phyloP scores from a whole-genome alignment of 2,329 filamentous ascomycete species.

The Pseudocercospora ulei region DNA sequence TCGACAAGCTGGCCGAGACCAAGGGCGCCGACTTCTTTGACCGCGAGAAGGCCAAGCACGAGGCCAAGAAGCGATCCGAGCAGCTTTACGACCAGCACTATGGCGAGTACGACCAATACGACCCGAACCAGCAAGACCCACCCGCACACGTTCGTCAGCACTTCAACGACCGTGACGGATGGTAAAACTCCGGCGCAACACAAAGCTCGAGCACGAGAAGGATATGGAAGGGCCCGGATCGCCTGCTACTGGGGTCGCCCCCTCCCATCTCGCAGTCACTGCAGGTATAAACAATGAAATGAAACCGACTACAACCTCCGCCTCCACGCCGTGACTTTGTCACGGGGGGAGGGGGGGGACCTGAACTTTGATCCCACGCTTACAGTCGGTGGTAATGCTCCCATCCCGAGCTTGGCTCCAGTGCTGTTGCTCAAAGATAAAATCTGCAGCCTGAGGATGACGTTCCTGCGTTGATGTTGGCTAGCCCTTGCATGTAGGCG shows the following conservation, averaged over 20 bases:
- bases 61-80: slow-evolving; percentile 40
- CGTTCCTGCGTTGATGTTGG: too few species aligned
- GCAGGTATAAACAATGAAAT: slow-evolving; percentile 2
- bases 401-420: too few species aligned
- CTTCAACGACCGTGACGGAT: slow-evolving; percentile 25
- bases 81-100: slow-evolving; percentile 45
- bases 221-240: too few species aligned
- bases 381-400: too few species aligned
- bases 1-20: slow-evolving; percentile 61
- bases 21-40: slow-evolving; percentile 45
- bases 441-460: too few species aligned
- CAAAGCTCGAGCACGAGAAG: not conserved
- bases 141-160: slow-evolving; percentile 31
- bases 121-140: slow-evolving; percentile 38
- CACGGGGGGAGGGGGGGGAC: too few species aligned
- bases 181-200: slow-evolving; percentile 8
- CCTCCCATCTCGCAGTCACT: not conserved
- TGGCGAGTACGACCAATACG: slow-evolving; percentile 40
- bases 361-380: too few species aligned
- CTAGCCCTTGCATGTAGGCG: too few species aligned
- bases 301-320: too few species aligned
- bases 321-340: too few species aligned
- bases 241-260: not conserved
- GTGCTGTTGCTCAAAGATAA: too few species aligned
- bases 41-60: slow-evolving; percentile 41